Base-by-base conservation (phyloP, 371 early-diverging fungal species). In the Sanchytrium tribonematis region DNA sequence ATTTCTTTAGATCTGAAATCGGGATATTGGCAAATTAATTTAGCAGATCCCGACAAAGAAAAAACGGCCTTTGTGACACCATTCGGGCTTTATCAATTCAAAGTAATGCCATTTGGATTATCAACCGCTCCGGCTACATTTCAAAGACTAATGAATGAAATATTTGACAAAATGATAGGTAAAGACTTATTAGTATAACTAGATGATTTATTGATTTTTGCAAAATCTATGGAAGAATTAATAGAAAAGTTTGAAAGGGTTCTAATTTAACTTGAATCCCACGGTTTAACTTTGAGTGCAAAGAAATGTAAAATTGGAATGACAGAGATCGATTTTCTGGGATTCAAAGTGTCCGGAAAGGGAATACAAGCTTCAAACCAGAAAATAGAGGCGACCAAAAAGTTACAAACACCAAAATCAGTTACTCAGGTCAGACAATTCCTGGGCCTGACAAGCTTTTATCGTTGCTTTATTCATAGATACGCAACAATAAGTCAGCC, bases 191-290 rank as follows among this genome's bases (percentile, higher is more conserved):
- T 72, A 16, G 74, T 76, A 27, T 85, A 81, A 32, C 66, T 86
- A 0, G 83, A 86, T 70, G 81, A 84, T 70, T 80, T 84, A 0
- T 70, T 84, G 0, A 80, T 86, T 70, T 29, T 84, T 74, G 68
- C 78, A 78, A 1, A 27, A 2, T 67, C 75, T 73, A 5, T 27
- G 31, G n/a, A 75, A 79, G 12, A 79, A 83, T 29, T 83, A 84
- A 67, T 29, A 31, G 81, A 16, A 30, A 70, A 1, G 22, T 29
- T 5, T 67, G 83, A 0, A 69, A 83, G 0, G 22, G 73, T 0
- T 29, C 71, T 16, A 73, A 84, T 1, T 29, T 69, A 0, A 48
- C 78, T 2, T 68, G 75, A 0, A 67, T 74, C 0, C 70, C 84
- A 17, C 78, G 69, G 17, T 73, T 69, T 0, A 22, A 48, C 5